These are phyloP conservation scores for Lachnellula arida DNA, from an alignment of 2,329 filamentous ascomycete species.

Conservation along the genomic window DNA sequence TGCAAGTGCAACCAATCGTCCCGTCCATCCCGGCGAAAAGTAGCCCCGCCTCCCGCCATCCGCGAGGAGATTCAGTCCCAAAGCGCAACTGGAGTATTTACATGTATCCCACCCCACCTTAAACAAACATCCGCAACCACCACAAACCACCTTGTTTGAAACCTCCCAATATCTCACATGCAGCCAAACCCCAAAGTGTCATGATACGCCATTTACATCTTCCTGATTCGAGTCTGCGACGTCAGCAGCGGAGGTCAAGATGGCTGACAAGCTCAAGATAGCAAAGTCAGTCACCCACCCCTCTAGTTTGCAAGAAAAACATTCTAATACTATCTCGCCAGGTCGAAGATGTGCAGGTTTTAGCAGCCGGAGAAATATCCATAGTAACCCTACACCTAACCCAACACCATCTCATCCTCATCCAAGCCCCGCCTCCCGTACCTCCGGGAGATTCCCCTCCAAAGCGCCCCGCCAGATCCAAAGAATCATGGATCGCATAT, in stretches of 20 bases:
- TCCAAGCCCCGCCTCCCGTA: slow-evolving; percentile 31
- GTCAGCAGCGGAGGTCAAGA: slow-evolving; percentile 18
- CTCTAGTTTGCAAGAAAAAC: not conserved
- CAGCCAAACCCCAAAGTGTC: slow-evolving; percentile 4
- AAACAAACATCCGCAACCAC: not conserved
- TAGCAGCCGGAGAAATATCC: slow-evolving; percentile 52
- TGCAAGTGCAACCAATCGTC: no score
- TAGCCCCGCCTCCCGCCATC: no score
- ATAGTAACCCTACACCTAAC: slow-evolving; percentile 54
- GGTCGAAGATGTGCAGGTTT: slow-evolving; percentile 59
- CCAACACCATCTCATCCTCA: slow-evolving; percentile 46
- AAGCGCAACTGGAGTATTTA: no score
- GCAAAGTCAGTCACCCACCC: slow-evolving; percentile 33
- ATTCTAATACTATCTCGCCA: slow-evolving; percentile 24
- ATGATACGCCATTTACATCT: slow-evolving; percentile 11
- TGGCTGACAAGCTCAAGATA: slow-evolving; percentile 42
- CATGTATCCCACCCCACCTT: no score
- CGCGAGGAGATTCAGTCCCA: no score
- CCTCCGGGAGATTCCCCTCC: slow-evolving; percentile 17
- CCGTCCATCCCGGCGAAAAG: no score
- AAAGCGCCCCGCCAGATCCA: slow-evolving; percentile 36
- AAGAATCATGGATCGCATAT: slow-evolving; percentile 89
- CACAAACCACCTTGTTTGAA: not conserved
- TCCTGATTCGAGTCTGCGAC: slow-evolving; percentile 14
- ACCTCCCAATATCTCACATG: not conserved